These are phyloP conservation scores for Talaromyces amestolkiae DNA, from an alignment of 2,329 filamentous ascomycete species.

Conservation along the genomic window DNA sequence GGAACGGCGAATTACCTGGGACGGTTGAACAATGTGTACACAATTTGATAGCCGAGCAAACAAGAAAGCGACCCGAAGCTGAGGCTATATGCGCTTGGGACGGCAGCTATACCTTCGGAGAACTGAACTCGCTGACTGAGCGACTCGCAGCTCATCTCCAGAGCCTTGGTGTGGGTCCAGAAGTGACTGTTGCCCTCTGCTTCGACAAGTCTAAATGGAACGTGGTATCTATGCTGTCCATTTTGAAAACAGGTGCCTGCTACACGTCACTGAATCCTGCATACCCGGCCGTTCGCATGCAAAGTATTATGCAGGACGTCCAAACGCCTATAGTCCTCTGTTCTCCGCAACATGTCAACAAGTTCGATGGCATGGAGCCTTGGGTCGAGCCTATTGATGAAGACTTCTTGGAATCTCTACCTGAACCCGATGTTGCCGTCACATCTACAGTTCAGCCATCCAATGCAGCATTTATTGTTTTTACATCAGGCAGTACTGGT, in stretches of 20 bases:
- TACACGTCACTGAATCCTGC: conserved; percentile 6
- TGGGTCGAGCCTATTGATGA: not conserved
- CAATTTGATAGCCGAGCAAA: conserved; percentile 2
- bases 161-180: conserved; percentile 30
- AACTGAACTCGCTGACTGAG: conserved; percentile 35
- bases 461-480: conserved; percentile 57
- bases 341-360: not conserved
- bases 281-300: not conserved
- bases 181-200: conserved; percentile 27
- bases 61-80: not conserved
- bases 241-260: conserved; percentile 20
- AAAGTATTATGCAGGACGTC: not conserved
- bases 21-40: conserved; percentile 15
- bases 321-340: not conserved
- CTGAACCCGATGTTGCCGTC: not conserved
- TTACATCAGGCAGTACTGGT: conserved; percentile 56
- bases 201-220: conserved; percentile 21
- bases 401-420: not conserved
- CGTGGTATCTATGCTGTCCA: conserved; percentile 18
- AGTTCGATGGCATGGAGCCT: not conserved
- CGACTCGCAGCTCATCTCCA: conserved; percentile 31
- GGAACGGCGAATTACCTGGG: not conserved
- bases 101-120: conserved; percentile 32
- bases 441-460: not conserved
- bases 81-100: conserved; percentile 30